Evolutionary conservation across 2,329 filamentous ascomycete genomes (phyloP).

Genomic region (Graphilbum sp.): DNA sequence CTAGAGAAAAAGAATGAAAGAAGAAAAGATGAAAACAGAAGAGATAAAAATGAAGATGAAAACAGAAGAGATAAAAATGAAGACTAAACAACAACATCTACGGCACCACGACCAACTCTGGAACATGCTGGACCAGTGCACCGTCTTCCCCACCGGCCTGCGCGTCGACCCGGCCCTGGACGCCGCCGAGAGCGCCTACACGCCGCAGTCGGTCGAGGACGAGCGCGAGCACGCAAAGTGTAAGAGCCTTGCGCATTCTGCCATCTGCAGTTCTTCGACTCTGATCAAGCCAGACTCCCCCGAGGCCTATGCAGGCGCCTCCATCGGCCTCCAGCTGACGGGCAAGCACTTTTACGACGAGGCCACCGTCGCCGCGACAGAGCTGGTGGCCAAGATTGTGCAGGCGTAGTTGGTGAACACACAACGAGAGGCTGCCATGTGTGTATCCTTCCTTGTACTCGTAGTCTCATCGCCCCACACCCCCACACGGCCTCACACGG

Average conservation of each 20-base stretch:
- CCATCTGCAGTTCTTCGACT: too few species aligned
- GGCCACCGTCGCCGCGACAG: neutral
- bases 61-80: slow-evolving; percentile 11
- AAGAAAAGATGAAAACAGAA: too few species aligned
- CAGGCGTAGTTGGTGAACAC: too few species aligned
- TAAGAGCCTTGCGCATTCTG: neutral
- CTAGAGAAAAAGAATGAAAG: too few species aligned
- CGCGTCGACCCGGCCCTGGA: neutral
- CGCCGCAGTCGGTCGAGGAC: neutral
- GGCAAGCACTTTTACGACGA: neutral
- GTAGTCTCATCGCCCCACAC: too few species aligned
- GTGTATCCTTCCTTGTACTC: too few species aligned
- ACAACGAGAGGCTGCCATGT: too few species aligned
- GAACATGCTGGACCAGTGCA: slow-evolving; percentile 3
- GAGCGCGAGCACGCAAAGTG: neutral
- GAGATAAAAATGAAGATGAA: too few species aligned
- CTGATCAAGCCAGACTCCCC: neutral
- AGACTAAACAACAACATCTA: slow-evolving; percentile 19
- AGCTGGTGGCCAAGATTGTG: neutral
- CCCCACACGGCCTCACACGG: too few species aligned
- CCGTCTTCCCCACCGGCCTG: neutral
- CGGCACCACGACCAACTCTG: slow-evolving; percentile 16
- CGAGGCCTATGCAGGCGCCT: neutral
- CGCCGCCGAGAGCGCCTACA: neutral
- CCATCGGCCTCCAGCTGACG: neutral